These are phyloP conservation scores for Vigna unguiculata DNA, from an alignment of 306 rosid species.

Conservation along the genomic window DNA sequence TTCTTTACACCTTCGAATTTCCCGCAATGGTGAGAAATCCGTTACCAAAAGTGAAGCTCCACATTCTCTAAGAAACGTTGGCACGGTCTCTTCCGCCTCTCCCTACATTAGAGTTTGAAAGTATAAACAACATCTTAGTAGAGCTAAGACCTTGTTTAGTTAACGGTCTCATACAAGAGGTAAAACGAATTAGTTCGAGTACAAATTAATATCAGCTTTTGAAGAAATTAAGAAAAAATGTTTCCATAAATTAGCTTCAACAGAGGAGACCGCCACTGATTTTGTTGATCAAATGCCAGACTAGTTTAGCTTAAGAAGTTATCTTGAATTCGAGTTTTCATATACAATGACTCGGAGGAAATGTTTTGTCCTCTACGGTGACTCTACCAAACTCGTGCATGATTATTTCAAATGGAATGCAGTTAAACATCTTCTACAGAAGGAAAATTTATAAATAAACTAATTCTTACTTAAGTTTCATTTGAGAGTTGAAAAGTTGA, in stretches of 20 bases:
- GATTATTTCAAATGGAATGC: too few relatives aligned
- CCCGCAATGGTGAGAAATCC: conserved; percentile 84
- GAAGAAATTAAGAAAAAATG: background rate
- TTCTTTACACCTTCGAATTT: conserved; percentile 70
- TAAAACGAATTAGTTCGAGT: background rate
- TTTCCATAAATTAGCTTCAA: background rate
- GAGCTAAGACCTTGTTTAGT: background rate
- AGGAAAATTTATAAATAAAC: too few relatives aligned
- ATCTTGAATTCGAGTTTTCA: too few relatives aligned
- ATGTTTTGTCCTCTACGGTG: too few relatives aligned
- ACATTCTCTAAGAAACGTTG: conserved; percentile 73
- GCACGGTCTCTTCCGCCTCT: conserved; percentile 80
- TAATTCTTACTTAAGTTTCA: too few relatives aligned
- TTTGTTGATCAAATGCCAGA: too few relatives aligned
- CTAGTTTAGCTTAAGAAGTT: too few relatives aligned
- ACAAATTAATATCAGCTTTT: background rate
- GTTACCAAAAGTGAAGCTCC: conserved; percentile 89
- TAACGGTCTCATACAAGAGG: background rate
- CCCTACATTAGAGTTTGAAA: conserved; percentile 56
- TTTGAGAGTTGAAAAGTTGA: too few relatives aligned
- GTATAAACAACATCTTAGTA: background rate
- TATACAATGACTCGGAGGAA: too few relatives aligned
- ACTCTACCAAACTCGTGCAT: too few relatives aligned
- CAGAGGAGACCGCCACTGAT: background rate
- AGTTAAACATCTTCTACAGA: too few relatives aligned